Base-by-base conservation (phyloP, 768 basidiomycete genomes). In the Termitomyces sp. region DNA sequence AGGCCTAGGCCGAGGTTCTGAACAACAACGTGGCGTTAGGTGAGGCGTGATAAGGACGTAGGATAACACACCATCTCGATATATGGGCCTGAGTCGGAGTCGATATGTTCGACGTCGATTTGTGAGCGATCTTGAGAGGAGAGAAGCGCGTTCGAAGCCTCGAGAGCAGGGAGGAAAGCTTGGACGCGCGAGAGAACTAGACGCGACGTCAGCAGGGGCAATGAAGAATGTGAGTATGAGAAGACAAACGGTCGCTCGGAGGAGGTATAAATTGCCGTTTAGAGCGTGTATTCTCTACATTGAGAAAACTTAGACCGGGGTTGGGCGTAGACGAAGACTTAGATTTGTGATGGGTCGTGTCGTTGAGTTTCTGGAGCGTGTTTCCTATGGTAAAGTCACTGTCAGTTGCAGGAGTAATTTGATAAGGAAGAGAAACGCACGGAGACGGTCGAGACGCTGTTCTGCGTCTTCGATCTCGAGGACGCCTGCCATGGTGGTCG, bases 121-220 rank as follows among this genome's bases (percentile, higher is more conserved):
- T 82, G 83, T 16, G 67, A 63, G 1, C 84, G 84, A 55, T 84
- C 78, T 16, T 75, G 75, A 48, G 75, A 71, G 2, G 75, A 62
- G 21, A 90, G 76, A 5, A 78, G 68, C 1, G 75, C 75, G 63
- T 90, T 90, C 6, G 88, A 86, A 14, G 83, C 85, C 48, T 84
- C 79, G n/a, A 90, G 73, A 59, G 83, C 74, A 3, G 88, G 87
- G 5, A 90, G 78, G 65, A 90, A 90, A 0, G 82, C 79, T 66
- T 83, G 81, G 7, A 89, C 75, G n/a, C 88, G 82, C 12, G 82
- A 76, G 7, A 90, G 74, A 21, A 90, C 89, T 90, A 60, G n/a
- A 23, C 10, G 40, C 16, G 27, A 56, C 12, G 35, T 37, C 53
- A 53, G 35, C 52, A 41, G 61, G 41, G 45, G 43, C 45, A 25